Percentiles rank a stretch among this genome's conserved stretches.
These are phyloP conservation scores for Diaporthe sp. DNA, from an alignment of 2,329 filamentous ascomycete species.

Conservation along the genomic window DNA sequence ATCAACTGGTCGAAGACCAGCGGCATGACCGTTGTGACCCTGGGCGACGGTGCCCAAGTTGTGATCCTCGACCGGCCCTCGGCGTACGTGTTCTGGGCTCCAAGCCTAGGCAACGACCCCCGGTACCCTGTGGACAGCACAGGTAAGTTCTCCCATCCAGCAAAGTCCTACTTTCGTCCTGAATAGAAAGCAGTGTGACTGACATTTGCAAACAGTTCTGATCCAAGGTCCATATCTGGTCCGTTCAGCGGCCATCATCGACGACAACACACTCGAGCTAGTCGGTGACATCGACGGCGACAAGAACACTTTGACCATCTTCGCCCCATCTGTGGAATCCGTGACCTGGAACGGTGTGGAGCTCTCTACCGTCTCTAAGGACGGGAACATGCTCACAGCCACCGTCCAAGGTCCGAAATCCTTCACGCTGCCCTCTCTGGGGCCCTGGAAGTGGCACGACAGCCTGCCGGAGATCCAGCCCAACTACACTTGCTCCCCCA, in stretches of 20 bases:
- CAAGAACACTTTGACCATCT: constrained; percentile 58
- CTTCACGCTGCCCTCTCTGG: constrained; percentile 56
- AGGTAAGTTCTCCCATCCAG: constrained; percentile 48
- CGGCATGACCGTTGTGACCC: constrained; percentile 61
- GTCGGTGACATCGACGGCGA: constrained; percentile 59
- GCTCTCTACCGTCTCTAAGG: constrained; percentile 45
- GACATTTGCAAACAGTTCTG: constrained; percentile 54
- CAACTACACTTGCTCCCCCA: constrained; percentile 58
- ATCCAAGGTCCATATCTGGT: constrained; percentile 67
- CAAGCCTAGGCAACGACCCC: constrained; percentile 62
- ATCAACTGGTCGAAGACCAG: constrained; percentile 63
- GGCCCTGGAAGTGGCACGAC: constrained; percentile 62
- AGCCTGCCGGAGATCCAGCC: constrained; percentile 61
- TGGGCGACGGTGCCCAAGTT: constrained; percentile 62
- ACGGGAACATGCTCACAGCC: constrained; percentile 48
- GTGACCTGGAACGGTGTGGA: constrained; percentile 67
- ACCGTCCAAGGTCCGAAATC: constrained; percentile 46
- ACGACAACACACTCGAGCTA: constrained; percentile 53
- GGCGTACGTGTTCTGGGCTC: constrained; percentile 71
- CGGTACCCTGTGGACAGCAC: constrained; percentile 59
- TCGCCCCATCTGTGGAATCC: constrained; percentile 60
- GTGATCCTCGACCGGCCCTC: constrained; percentile 66
- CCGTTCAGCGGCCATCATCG: constrained; percentile 56
- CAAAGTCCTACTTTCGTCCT: neutral
- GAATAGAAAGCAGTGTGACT: neutral